These are phyloP conservation scores for Thelonectria olida DNA, from an alignment of 2,329 filamentous ascomycete species.

Conservation along the genomic window DNA sequence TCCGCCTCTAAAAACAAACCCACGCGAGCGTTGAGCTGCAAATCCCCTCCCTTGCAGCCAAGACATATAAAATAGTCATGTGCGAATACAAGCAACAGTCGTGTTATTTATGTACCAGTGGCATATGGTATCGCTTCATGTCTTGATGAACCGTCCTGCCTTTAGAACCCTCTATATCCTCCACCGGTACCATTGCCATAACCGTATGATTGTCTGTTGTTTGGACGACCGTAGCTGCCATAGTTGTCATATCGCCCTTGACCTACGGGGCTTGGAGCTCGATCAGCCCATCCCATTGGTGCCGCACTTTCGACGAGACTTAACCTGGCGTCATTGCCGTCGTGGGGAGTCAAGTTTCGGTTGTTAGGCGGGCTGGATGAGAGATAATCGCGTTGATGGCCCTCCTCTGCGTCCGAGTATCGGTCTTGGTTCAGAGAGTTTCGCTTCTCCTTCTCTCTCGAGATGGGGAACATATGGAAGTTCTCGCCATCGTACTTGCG, in stretches of 20 bases:
- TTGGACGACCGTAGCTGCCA: constrained; percentile 30
- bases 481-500: constrained; percentile 51
- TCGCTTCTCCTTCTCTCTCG: constrained; percentile 47
- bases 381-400: constrained; percentile 29
- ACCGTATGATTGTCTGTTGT: constrained; percentile 31
- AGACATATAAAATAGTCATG: constrained; percentile 20
- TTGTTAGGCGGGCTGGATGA: constrained; percentile 42
- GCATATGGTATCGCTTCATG: constrained; percentile 5
- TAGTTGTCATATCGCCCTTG: constrained; percentile 30
- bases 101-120: constrained; percentile 9
- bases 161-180: constrained; percentile 39
- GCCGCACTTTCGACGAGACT: constrained; percentile 52
- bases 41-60: constrained; percentile 8
- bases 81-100: constrained; percentile 12
- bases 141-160: constrained; percentile 22
- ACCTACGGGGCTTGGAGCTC: constrained; percentile 26
- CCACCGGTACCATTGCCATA: constrained; percentile 36
- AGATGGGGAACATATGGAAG: constrained; percentile 55
- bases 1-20: constrained; percentile 3
- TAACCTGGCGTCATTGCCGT: constrained; percentile 47
- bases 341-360: constrained; percentile 50
- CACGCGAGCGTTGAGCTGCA: background rate
- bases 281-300: constrained; percentile 47
- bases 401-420: constrained; percentile 39
- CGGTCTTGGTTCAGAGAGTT: constrained; percentile 47